Evolutionary conservation across 1,284 basidiomycete genomes (phyloP).

Genomic region (Crepidotus sp.): DNA sequence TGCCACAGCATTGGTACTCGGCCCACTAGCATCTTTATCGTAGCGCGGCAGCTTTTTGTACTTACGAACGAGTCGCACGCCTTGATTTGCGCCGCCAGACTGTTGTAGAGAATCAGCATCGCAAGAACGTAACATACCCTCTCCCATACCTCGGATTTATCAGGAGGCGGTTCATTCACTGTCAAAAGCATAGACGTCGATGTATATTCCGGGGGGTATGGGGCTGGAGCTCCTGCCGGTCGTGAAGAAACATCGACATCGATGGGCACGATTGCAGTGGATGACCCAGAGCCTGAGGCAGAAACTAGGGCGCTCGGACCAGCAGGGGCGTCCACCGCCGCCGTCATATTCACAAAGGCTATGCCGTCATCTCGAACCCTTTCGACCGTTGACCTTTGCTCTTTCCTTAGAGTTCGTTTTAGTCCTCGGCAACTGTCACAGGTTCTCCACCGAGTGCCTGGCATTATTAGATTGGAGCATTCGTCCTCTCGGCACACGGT

Average conservation of each 20-base stretch:
- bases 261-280: neutral
- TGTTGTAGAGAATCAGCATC: neutral
- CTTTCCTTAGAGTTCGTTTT: neutral
- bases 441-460: constrained; percentile 14
- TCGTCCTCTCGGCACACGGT: constrained; percentile 9
- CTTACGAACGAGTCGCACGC: neutral
- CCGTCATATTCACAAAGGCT: constrained; percentile 2
- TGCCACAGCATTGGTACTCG: neutral
- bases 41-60: constrained; percentile 9
- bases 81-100: neutral
- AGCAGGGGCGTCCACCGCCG: neutral
- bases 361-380: neutral
- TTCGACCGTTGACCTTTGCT: neutral
- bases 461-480: constrained; percentile 17
- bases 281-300: neutral
- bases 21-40: neutral
- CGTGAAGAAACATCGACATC: neutral
- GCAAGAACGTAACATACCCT: neutral
- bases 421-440: constrained; percentile 11
- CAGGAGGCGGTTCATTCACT: constrained; percentile 6
- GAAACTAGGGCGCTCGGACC: neutral
- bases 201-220: neutral
- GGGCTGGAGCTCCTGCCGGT: neutral
- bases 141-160: constrained; percentile 1
- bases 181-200: constrained; percentile 10